Evolutionary conservation across 495 filamentous ascomycete species (phyloP).

Genomic region (Daldinia caldariorum): DNA sequence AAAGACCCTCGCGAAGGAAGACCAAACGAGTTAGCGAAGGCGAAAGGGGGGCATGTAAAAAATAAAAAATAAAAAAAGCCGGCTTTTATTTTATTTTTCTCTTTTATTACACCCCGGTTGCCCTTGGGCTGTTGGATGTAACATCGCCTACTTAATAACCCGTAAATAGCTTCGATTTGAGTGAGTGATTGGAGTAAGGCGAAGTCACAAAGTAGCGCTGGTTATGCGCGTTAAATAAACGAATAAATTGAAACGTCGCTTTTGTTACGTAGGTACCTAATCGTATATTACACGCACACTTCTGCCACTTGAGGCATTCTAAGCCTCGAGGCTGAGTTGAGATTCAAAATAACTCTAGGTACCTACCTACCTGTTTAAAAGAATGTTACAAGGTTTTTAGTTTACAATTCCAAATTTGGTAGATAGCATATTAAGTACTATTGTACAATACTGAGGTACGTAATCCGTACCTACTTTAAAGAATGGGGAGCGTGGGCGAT

Average conservation of each 20-base stretch:
- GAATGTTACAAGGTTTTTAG: too few relatives aligned
- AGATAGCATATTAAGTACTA: too few relatives aligned
- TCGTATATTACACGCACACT: too few relatives aligned
- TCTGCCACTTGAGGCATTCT: background rate
- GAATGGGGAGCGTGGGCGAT: slow-evolving; percentile 13
- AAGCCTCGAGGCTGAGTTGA: background rate
- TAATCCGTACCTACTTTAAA: background rate
- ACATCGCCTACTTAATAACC: slow-evolving; percentile 5
- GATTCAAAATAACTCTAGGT: background rate
- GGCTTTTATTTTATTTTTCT: background rate
- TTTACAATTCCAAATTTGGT: too few relatives aligned
- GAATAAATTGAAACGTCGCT: background rate
- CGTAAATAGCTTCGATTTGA: slow-evolving; percentile 5
- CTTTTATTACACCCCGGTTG: too few relatives aligned
- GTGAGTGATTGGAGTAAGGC: background rate
- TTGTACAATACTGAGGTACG: too few relatives aligned
- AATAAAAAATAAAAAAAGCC: too few relatives aligned
- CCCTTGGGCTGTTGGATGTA: background rate
- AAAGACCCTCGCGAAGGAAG: slow-evolving; percentile 23
- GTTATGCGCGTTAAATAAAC: background rate
- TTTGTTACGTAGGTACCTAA: background rate
- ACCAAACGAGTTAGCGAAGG: slow-evolving; percentile 7
- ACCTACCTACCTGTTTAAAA: too few relatives aligned
- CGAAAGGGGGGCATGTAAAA: slow-evolving; percentile 25
- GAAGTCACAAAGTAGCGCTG: background rate